Base-by-base conservation (phyloP, 306 rosid genomes). In the Medicago arabica region DNA sequence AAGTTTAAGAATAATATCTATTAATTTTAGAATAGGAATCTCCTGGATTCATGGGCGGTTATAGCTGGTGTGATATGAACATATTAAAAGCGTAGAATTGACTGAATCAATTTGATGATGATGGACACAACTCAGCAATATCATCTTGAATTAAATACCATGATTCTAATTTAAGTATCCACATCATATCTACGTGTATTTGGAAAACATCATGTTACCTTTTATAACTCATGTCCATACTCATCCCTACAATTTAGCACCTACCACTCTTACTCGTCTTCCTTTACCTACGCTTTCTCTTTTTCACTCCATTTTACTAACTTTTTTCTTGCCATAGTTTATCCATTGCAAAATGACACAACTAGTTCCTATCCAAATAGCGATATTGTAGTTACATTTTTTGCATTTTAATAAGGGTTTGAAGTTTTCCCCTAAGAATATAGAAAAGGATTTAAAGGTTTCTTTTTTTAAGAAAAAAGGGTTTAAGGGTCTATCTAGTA, bases 81-180 rank as follows among this genome's bases (percentile, higher is more conserved):
- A 13, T 13, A 46, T 46, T 1, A 46, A 46, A 46, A 46, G 16
- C 6, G 51, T 10, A 9, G 10, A 15, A 18, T 66, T 41, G 71
- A 41, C 53, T 7, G 6, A 12, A 18, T 43, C 54, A 66, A 19
- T 19, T 40, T 40, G 71, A 66, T 66, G 71, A 66, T 7, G 54
- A 17, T 66, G 36, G 71, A 66, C 5, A 66, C 71, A 66, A 7
- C 36, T 66, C 71, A 66, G 38, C 71, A 66, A 66, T 21, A 66
- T 66, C 9, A 66, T 39, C 17, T 40, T 13, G 51, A 41, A 41
- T 41, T 66, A 12, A 5, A 66, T 41, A 40, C 51, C 34, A 18
- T 9, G 4, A 17, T 2, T 15, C 36, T 4, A 59, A 60, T 13
- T 7, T 28, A 61, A 61, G 44, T 15, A 15, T 61, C 71, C 71